These are phyloP conservation scores for Mycena leptocephala DNA, from an alignment of 768 basidiomycete species.

Conservation along the genomic window DNA sequence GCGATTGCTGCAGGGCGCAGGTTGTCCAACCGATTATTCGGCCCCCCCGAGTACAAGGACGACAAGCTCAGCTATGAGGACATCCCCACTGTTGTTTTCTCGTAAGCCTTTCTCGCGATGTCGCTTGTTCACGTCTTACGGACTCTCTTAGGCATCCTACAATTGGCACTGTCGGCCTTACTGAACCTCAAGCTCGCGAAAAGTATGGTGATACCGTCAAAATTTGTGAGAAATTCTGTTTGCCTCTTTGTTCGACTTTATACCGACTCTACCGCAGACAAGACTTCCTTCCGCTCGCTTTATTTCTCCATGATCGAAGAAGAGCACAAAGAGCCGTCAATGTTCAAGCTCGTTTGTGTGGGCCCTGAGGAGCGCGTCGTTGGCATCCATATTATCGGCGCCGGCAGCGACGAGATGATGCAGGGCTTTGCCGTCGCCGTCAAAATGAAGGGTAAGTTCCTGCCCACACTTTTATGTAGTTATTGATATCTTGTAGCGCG, in stretches of 20 bases:
- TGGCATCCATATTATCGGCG: constrained; percentile 94
- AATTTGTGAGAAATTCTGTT: constrained; percentile 78
- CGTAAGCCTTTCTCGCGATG: constrained; percentile 72
- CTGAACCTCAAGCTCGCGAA: constrained; percentile 91
- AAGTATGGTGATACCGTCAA: constrained; percentile 92
- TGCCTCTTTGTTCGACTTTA: neutral
- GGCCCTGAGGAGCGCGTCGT: constrained; percentile 96
- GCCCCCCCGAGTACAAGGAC: constrained; percentile 86
- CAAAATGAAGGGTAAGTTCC: constrained; percentile 86
- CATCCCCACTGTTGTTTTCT: constrained; percentile 97
- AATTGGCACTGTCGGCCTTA: constrained; percentile 95
- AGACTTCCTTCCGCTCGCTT: constrained; percentile 85
- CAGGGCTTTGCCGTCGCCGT: constrained; percentile 98
- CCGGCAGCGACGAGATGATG: constrained; percentile 93
- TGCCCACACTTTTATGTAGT: neutral
- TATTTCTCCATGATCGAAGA: constrained; percentile 95
- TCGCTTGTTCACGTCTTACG: neutral
- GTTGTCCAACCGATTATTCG: constrained; percentile 92
- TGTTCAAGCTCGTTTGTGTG: constrained; percentile 92
- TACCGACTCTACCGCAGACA: constrained; percentile 64
- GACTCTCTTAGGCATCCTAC: constrained; percentile 83
- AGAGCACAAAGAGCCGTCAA: constrained; percentile 94
- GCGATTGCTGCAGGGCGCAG: constrained; percentile 97
- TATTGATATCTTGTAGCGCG: constrained; percentile 60
- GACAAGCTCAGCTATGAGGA: constrained; percentile 92